These are phyloP conservation scores for Mycena rosella DNA, from an alignment of 768 basidiomycete genomes.

Conservation along the genomic window DNA sequence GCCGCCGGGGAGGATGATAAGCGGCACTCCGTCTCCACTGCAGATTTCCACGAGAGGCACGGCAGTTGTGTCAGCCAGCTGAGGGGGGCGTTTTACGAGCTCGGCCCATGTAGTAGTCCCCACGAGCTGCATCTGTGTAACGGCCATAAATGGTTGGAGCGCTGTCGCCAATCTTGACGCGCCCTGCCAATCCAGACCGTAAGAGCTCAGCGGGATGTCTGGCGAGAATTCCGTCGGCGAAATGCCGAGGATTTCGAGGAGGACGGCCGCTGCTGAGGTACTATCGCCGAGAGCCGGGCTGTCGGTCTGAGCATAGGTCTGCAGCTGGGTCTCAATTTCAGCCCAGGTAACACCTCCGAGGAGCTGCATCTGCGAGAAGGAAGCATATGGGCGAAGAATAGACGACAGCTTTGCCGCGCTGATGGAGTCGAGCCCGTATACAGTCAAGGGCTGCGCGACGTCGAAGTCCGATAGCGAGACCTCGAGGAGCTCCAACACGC, in stretches of 20 bases:
- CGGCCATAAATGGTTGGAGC: constrained; percentile 38
- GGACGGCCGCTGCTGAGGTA: background rate
- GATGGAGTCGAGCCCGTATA: constrained; percentile 21
- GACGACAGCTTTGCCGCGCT: constrained; percentile 4
- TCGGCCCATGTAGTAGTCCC: constrained; percentile 43
- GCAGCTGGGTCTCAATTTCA: background rate
- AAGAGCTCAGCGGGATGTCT: constrained; percentile 46
- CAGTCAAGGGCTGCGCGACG: background rate
- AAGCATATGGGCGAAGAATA: constrained; percentile 8
- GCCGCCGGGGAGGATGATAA: constrained; percentile 27
- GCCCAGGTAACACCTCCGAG: constrained; percentile 14
- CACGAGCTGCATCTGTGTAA: constrained; percentile 48
- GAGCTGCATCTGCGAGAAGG: constrained; percentile 15
- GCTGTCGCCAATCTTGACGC: constrained; percentile 44
- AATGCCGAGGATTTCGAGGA: constrained; percentile 40
- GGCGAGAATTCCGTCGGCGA: constrained; percentile 41
- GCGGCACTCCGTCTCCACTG: constrained; percentile 4
- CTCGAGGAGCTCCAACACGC: constrained; percentile 11
- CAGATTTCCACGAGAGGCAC: constrained; percentile 24
- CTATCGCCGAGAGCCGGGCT: background rate
- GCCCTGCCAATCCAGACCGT: constrained; percentile 49
- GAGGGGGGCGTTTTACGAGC: constrained; percentile 1
- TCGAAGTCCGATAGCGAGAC: constrained; percentile 11
- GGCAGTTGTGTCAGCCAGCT: too few relatives aligned
- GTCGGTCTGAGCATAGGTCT: background rate